Percentiles rank a stretch among this genome's conserved stretches.
Conservation (phyloP, 306 rosid genomes). For the Adenanthera pavonina region DNA sequence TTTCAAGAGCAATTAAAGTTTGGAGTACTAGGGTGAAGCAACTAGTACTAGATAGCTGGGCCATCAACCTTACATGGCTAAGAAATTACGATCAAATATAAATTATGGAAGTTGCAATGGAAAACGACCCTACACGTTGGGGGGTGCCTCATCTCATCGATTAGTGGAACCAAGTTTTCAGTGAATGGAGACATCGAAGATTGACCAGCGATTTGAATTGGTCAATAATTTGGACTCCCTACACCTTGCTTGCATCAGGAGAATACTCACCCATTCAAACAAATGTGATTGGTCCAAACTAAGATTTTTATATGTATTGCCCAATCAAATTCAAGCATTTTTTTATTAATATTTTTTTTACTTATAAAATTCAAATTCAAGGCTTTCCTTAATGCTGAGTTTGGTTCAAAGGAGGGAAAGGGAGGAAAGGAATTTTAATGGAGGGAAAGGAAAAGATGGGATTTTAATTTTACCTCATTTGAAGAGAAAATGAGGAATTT, state of each 20-base stretch:
- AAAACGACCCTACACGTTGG: background rate
- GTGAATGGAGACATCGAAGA: background rate
- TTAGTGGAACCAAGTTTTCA: background rate
- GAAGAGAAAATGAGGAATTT: too few relatives aligned
- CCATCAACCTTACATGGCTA: background rate
- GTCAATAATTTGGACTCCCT: slow-evolving; percentile 7
- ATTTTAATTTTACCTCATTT: too few relatives aligned
- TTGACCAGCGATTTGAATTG: background rate
- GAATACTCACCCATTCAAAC: background rate
- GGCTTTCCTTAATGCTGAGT: too few relatives aligned
- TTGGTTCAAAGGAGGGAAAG: too few relatives aligned
- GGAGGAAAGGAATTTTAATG: too few relatives aligned
- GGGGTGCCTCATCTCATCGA: background rate
- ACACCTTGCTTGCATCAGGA: slow-evolving; percentile 3
- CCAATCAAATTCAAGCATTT: too few relatives aligned
- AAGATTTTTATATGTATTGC: too few relatives aligned
- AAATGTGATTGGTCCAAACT: background rate
- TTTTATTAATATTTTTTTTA: too few relatives aligned
- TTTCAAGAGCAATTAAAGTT: background rate
- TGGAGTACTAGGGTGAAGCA: background rate
- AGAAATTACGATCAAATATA: background rate
- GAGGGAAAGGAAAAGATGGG: too few relatives aligned
- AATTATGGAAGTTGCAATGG: background rate
- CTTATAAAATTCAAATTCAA: too few relatives aligned
- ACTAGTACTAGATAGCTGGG: too few relatives aligned